These are phyloP conservation scores for Phyllosticta citriasiana DNA, from an alignment of 2,329 filamentous ascomycete species.

Conservation along the genomic window DNA sequence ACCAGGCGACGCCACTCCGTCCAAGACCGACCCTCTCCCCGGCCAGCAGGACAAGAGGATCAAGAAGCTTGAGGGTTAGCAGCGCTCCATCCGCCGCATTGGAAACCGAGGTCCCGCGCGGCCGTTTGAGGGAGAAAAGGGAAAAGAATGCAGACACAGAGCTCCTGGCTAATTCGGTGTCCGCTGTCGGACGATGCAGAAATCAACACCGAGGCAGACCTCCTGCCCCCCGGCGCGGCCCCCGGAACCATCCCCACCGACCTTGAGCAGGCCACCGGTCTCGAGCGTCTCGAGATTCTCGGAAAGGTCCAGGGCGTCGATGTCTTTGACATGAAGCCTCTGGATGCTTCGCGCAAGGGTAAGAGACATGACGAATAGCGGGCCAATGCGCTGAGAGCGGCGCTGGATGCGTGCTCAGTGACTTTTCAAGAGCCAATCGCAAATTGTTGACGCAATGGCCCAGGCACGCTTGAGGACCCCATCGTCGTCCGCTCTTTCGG, in stretches of 20 bases:
- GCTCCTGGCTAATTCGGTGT: slow-evolving; percentile 18
- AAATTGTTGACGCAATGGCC: not conserved
- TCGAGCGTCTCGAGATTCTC: slow-evolving; percentile 96
- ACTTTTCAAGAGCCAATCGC: not conserved
- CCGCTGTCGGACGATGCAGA: slow-evolving; percentile 45
- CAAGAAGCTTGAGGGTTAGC: slow-evolving; percentile 38
- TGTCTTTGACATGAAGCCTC: slow-evolving; percentile 94
- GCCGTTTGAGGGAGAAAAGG: slow-evolving; percentile 11
- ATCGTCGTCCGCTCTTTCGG: slow-evolving; percentile 85
- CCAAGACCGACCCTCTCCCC: slow-evolving; percentile 25
- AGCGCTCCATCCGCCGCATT: slow-evolving; percentile 11
- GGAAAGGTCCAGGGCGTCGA: slow-evolving; percentile 99
- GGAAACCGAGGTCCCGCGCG: not conserved
- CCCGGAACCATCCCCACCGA: slow-evolving; percentile 84
- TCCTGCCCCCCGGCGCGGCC: slow-evolving; percentile 71
- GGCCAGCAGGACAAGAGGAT: slow-evolving; percentile 28
- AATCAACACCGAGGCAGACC: slow-evolving; percentile 71
- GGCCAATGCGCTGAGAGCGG: not conserved
- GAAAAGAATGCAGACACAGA: slow-evolving; percentile 8
- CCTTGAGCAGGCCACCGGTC: slow-evolving; percentile 89
- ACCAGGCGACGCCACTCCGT: slow-evolving; percentile 19
- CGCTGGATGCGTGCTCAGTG: not conserved
- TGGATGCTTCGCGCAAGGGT: slow-evolving; percentile 85
- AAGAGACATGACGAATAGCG: slow-evolving; percentile 22
- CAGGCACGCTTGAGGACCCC: slow-evolving; percentile 76